phyloP scores from a whole-genome alignment of 2,329 filamentous ascomycete species.

The Teratosphaeria destructans region DNA sequence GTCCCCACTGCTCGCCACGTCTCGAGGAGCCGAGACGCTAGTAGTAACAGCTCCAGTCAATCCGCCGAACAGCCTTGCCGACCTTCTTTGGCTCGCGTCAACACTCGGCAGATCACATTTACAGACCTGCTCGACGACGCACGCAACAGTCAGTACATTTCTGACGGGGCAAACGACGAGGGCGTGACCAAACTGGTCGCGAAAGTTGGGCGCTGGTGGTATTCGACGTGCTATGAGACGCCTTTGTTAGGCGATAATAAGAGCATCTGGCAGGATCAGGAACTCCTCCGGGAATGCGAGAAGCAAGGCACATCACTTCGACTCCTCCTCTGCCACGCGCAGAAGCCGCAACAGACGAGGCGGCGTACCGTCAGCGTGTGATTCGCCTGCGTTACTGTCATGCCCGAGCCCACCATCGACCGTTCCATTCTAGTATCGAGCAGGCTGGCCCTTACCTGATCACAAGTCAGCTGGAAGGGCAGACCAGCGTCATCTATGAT shows the following conservation, averaged over 20 bases:
- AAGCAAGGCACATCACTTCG: slow-evolving; percentile 79
- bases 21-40: slow-evolving; percentile 24
- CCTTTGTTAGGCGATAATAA: slow-evolving; percentile 36
- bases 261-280: slow-evolving; percentile 71
- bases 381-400: slow-evolving; percentile 4
- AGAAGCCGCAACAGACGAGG: slow-evolving; percentile 52
- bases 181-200: slow-evolving; percentile 88
- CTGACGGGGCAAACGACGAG: slow-evolving; percentile 50
- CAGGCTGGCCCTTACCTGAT: slow-evolving; percentile 11
- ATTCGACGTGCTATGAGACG: slow-evolving; percentile 78
- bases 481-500: not conserved
- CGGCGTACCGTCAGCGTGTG: slow-evolving; percentile 41
- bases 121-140: slow-evolving; percentile 34
- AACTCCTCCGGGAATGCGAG: slow-evolving; percentile 73
- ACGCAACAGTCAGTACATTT: slow-evolving; percentile 31
- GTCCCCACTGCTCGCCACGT: slow-evolving; percentile 57
- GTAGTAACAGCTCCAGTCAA: slow-evolving; percentile 17
- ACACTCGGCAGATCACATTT: slow-evolving; percentile 14
- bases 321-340: slow-evolving; percentile 81
- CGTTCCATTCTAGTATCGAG: not conserved
- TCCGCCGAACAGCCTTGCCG: slow-evolving; percentile 6
- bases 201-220: slow-evolving; percentile 93
- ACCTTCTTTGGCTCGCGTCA: not conserved
- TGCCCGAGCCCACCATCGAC: not conserved
- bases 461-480: not conserved